Evolutionary conservation across 2,329 filamentous ascomycete species (phyloP), one percentile per base, ranked within the genome.

Genomic region (Ascocoryne sarcoides): DNA sequence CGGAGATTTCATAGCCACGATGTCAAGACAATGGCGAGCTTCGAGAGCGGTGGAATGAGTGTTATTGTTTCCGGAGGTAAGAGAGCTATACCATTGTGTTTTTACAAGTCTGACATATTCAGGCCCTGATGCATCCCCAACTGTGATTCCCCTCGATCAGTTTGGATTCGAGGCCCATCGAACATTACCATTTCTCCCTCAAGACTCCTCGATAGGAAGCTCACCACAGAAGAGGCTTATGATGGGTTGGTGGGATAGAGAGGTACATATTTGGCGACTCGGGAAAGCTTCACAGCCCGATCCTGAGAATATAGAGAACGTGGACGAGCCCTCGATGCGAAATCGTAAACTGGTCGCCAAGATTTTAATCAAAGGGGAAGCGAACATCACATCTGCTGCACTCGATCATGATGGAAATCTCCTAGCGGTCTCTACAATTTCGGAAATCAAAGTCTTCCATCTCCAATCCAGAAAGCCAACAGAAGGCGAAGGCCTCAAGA

Each of bases 21-120:
- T 65, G 88, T 96, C 55, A 96, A 96, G 66, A 77, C 87, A 1
- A 85, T 96, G 77, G 84, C 88, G 23, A 80, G 85, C 0, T 96
- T 90, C 49, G 92, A 98, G 62, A 82, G 82, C 38, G 79, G 75
- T 37, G 78, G 78, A 36, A 76, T 95, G 57, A 96, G 87, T 56
- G 79, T 96, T 40, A 71, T 95, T 9, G 84, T 94, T 12, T 93
- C 90, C 48, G 92, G 92, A 75, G 92, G 88, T 85, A 68, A 63
- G 71, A 60, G 44, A 26, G 10, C 20, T 32, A 16, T 3, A 10
- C 16, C 16, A 9, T 21, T 32, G 40, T 16, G 12, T 33, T 23
- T 26, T 28, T 33, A 16, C 36, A 26, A 37, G 33, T 36, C 40
- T 16, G 8, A 42, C 46, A 49, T 26, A 7, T 32, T 18, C 4